Evolutionary conservation across 441 rosid genomes (phyloP), one percentile per base, ranked within the genome.

Genomic region (Pelargonium citronellum): DNA sequence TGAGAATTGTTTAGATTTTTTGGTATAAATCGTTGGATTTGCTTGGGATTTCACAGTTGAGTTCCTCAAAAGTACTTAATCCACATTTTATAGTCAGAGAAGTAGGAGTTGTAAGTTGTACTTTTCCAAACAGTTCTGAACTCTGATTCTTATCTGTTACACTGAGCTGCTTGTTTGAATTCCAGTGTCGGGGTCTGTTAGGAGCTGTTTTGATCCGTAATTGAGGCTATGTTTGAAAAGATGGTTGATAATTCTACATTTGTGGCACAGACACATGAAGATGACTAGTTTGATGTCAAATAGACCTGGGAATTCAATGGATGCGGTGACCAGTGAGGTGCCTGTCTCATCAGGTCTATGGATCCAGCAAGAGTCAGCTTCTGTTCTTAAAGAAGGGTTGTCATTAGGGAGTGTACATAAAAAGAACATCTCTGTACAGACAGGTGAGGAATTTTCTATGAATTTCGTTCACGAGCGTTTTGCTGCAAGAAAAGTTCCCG

Each of bases 381-480:
- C 65, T 69, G 70, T 65, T 49, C 71, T 76, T 11, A 49, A 66
- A 67, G 67, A 68, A 66, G 78, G 46, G 22, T 65, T 65, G 44
- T 15, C 67, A 13, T 16, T 65, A 39, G 67, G 80, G 68, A 78
- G 73, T 47, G 68, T 69, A 13, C 77, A 67, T 73, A 75, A 78
- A 61, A 85, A 83, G 17, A 78, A 85, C 61, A 75, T 87, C 39
- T 85, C 89, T 43, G 74, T 84, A 68, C 90, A 79, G 81, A 86
- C 87, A 13, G 89, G 95, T 1, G 95, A 87, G 76, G 88, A 86
- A 79, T 89, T 89, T 66, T 79, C 94, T 7, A 61, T 83, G 83
- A 83, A 89, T 74, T 89, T 89, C 80, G 84, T 83, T 19, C 86
- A 77, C 73, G 95, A 87, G 49, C 76, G 77, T 69, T 71, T 67